Conservation (phyloP, 768 basidiomycete genomes). For the Kwoniella europaea region DNA sequence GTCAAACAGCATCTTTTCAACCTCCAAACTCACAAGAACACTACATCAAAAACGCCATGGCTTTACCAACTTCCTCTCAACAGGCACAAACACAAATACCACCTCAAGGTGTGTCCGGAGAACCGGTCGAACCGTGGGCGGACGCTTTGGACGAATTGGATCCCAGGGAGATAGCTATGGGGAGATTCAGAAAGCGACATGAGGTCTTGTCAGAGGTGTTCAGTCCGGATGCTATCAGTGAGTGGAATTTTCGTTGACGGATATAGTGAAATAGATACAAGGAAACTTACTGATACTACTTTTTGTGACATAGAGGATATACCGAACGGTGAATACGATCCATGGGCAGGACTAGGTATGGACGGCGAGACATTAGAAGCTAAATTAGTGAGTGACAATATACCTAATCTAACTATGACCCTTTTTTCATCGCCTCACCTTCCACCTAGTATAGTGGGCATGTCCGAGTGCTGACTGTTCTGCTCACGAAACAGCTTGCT, state of each 20-base stretch:
- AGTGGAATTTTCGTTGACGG: constrained; percentile 5
- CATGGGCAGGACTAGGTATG: constrained; percentile 47
- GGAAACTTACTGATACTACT: no score
- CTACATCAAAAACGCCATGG: constrained; percentile 34
- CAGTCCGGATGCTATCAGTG: constrained; percentile 49
- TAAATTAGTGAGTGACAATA: constrained; percentile 42
- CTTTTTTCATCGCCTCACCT: no score
- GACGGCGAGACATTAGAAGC: constrained; percentile 45
- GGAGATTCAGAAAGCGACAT: constrained; percentile 46
- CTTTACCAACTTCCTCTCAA: neutral
- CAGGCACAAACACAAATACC: neutral
- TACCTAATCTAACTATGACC: no score
- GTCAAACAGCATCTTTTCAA: constrained; percentile 17
- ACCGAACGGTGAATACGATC: constrained; percentile 30
- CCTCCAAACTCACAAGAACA: constrained; percentile 29
- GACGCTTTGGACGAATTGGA: constrained; percentile 51
- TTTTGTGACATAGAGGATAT: constrained; percentile 39
- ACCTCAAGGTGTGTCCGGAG: neutral
- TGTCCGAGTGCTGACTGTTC: constrained; percentile 7
- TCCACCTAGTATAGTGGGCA: neutral
- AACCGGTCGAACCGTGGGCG: constrained; percentile 47
- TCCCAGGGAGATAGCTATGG: constrained; percentile 50
- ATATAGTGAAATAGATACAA: no score
- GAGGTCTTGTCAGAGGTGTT: constrained; percentile 50
- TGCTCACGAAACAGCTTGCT: constrained; percentile 5